Base-by-base conservation (phyloP, 352 stramenopile genomes). In the Pythium grandisporangium region DNA sequence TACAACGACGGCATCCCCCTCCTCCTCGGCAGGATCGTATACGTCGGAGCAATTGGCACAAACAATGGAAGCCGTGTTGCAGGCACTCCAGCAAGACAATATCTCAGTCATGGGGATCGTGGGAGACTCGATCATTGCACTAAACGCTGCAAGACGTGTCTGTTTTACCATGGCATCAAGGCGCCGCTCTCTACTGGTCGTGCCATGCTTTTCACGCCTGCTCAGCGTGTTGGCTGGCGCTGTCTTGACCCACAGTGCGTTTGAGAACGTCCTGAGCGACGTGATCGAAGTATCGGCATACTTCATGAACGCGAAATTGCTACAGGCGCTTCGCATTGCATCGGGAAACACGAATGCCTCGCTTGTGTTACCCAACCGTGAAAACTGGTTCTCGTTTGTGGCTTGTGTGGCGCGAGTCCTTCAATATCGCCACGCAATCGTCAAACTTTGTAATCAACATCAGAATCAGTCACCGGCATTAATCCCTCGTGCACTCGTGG, bases 31-130 rank as follows among this genome's bases (percentile, higher is more conserved):
- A 17, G 23, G 36, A 30, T 37, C 55, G 11, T 67, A 70, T 45
- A 61, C 41, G 12, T 50, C 50, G 30, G 21, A 38, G 20, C 48
- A 63, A 12, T 49, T 65, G 12, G 60, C 57, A 13, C 21, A 32
- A 26, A 60, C 69, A 35, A 76, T 92, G 22, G 69, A 85, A 42
- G 57, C 74, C 4, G 67, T 87, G 29, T 45, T 92, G 4, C 16
- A 53, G 12, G 50, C 65, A 45, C 56, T 89, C 1, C 61, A 66
- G 19, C 44, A 62, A 21, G 58, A 75, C 43, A 73, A 77, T 20
- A 81, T 88, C 45, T 67, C 48, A 21, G 71, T 92, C 29, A 72
- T 89, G 51, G 73, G 67, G 12, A 79, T 92, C 37, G 74, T 92
- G 11, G 73, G 69, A 3, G 73, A 89, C 41, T 79, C 73, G 4